Evolutionary conservation across 352 stramenopile species (phyloP).

Genomic region (Phytophthora multivora): DNA sequence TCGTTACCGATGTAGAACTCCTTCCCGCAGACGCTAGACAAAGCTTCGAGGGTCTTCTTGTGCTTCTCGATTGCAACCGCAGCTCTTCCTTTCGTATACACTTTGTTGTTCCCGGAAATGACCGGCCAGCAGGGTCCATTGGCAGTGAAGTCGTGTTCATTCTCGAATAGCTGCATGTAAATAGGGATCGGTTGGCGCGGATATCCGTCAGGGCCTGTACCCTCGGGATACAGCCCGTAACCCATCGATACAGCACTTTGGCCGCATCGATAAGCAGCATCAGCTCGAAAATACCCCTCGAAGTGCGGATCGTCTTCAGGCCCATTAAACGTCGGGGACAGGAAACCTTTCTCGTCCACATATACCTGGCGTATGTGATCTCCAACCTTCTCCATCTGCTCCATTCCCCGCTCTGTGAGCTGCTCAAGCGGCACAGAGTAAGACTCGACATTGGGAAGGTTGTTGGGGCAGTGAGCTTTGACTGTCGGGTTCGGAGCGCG

Average conservation of each 20-base stretch:
- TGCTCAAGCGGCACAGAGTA: conserved; percentile 76
- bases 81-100: conserved; percentile 48
- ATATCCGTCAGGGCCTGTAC: conserved; percentile 63
- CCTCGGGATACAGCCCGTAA: conserved; percentile 73
- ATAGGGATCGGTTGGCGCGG: conserved; percentile 68
- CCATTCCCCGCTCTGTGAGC: conserved; percentile 74
- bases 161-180: conserved; percentile 83
- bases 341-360: conserved; percentile 61
- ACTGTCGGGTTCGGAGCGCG: conserved; percentile 71
- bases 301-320: conserved; percentile 56
- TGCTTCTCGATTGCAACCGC: conserved; percentile 49
- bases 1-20: conserved; percentile 52
- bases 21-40: conserved; percentile 52
- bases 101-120: conserved; percentile 53
- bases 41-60: conserved; percentile 40
- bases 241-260: conserved; percentile 74
- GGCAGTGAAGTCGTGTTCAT: conserved; percentile 79
- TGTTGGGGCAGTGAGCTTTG: conserved; percentile 70
- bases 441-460: conserved; percentile 54
- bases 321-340: conserved; percentile 73
- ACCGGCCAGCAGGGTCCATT: conserved; percentile 69
- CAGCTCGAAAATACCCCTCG: conserved; percentile 77
- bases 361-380: conserved; percentile 77
- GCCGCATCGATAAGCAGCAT: conserved; percentile 68
- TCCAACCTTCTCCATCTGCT: conserved; percentile 68